Evolutionary conservation across 2,329 filamentous ascomycete species (phyloP).

Genomic region (Grosmannia huntii): DNA sequence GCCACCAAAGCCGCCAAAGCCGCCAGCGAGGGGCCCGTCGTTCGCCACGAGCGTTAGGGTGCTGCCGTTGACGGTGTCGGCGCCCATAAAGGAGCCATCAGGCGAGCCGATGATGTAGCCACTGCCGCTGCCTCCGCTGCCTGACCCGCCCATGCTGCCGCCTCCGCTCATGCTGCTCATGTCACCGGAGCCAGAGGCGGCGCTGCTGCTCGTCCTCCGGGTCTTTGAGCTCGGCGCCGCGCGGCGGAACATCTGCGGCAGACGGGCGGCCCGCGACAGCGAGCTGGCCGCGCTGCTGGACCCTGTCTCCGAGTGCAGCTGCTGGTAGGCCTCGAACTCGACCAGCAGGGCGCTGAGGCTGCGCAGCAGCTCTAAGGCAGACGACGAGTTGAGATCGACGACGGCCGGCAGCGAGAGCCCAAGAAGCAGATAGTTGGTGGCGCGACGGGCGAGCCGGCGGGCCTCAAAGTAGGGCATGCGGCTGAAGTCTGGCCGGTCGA

Average conservation of each 20-base stretch:
- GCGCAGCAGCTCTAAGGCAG: slow-evolving; percentile 72
- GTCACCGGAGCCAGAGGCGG: slow-evolving; percentile 21
- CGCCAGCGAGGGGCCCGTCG: slow-evolving; percentile 11
- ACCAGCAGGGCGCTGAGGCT: slow-evolving; percentile 72
- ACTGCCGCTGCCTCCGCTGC: slow-evolving; percentile 15
- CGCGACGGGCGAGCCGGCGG: slow-evolving; percentile 74
- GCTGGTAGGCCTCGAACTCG: slow-evolving; percentile 91
- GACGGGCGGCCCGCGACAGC: slow-evolving; percentile 56
- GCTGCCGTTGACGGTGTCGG: slow-evolving; percentile 25
- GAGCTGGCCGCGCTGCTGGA: slow-evolving; percentile 43
- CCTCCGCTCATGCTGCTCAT: not conserved
- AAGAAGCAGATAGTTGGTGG: slow-evolving; percentile 85
- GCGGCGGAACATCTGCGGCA: slow-evolving; percentile 74
- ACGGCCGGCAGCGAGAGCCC: slow-evolving; percentile 84
- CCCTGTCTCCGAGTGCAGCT: slow-evolving; percentile 69
- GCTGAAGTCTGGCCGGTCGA: slow-evolving; percentile 67
- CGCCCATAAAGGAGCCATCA: slow-evolving; percentile 26
- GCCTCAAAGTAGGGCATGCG: slow-evolving; percentile 78
- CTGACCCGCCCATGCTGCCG: slow-evolving; percentile 11
- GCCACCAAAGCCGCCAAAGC: no score
- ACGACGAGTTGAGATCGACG: slow-evolving; percentile 73
- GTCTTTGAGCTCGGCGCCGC: slow-evolving; percentile 44
- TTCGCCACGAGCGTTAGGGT: slow-evolving; percentile 9
- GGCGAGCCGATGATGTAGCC: slow-evolving; percentile 16
- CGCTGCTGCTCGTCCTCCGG: slow-evolving; percentile 39